Evolutionary conservation across 2,329 filamentous ascomycete species (phyloP).

Genomic region (Venturia pyrina): DNA sequence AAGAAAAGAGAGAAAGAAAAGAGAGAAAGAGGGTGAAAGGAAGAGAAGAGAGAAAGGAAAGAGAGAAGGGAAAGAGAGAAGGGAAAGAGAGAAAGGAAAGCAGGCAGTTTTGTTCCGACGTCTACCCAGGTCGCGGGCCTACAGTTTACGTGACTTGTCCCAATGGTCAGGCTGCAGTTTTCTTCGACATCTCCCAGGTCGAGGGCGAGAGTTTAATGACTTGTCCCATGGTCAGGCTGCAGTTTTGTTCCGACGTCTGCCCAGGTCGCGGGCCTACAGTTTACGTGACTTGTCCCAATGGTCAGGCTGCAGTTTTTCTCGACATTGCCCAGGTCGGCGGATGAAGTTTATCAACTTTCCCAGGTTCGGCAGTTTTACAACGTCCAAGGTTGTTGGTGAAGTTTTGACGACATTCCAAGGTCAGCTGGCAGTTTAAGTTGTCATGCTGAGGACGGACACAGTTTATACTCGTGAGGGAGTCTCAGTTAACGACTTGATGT

Average conservation of each 20-base stretch:
- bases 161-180: too few species aligned
- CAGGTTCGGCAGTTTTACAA: conserved; percentile 1
- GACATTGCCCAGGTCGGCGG: neutral
- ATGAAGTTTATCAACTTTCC: neutral
- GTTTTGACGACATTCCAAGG: neutral
- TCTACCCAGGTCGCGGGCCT: too few species aligned
- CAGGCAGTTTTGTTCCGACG: too few species aligned
- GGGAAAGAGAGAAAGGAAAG: neutral
- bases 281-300: neutral
- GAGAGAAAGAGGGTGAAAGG: too few species aligned
- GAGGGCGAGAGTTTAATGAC: too few species aligned
- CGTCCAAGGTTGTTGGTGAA: neutral
- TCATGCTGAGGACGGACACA: neutral
- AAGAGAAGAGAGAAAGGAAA: too few species aligned
- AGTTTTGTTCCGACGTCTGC: too few species aligned
- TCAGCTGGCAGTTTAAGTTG: conserved; percentile 1
- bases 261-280: neutral
- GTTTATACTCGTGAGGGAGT: neutral
- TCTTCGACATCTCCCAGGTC: too few species aligned
- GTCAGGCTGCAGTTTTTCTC: neutral
- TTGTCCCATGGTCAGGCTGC: too few species aligned
- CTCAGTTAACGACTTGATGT: neutral
- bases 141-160: too few species aligned
- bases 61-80: neutral
- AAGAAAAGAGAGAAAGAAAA: too few species aligned